These are phyloP conservation scores for Petrea volubilis DNA, from an alignment of 257 asterid species.

Conservation along the genomic window DNA sequence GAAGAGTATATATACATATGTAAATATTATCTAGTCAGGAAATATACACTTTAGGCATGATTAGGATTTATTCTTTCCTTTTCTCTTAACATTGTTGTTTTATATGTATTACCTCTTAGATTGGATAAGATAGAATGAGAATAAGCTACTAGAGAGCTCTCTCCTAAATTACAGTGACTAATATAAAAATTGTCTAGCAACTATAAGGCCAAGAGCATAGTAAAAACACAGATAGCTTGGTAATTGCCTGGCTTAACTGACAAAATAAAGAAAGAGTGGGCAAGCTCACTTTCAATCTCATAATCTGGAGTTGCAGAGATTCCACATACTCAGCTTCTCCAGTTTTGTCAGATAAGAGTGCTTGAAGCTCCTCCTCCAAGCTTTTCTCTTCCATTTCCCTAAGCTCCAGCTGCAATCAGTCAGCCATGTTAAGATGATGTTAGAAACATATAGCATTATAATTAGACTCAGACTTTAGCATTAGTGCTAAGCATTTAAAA, in stretches of 20 bases:
- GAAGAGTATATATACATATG: too few relatives aligned
- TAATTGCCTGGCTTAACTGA: conserved; percentile 5
- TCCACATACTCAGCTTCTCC: conserved; percentile 73
- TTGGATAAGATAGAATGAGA: too few relatives aligned
- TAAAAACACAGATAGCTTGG: neutral
- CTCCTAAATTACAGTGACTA: too few relatives aligned
- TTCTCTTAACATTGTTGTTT: too few relatives aligned
- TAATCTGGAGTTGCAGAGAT: conserved; percentile 72
- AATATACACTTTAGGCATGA: too few relatives aligned
- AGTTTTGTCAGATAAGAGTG: conserved; percentile 66
- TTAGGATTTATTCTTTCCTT: too few relatives aligned
- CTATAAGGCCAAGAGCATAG: neutral
- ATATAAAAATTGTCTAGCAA: neutral
- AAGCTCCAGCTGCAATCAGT: conserved; percentile 62
- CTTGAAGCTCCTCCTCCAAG: conserved; percentile 73
- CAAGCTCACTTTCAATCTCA: conserved; percentile 59
- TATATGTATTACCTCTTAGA: too few relatives aligned
- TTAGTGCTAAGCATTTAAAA: conserved; percentile 6
- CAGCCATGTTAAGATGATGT: conserved; percentile 19
- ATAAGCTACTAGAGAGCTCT: too few relatives aligned
- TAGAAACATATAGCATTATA: neutral
- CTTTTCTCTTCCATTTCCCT: conserved; percentile 51
- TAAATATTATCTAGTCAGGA: too few relatives aligned
- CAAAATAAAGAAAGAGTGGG: conserved; percentile 11
- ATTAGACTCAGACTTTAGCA: neutral